Evolutionary conservation across 2,329 filamentous ascomycete genomes (phyloP), one percentile per base, ranked within the genome.

Genomic region (Trichoderma koningii): DNA sequence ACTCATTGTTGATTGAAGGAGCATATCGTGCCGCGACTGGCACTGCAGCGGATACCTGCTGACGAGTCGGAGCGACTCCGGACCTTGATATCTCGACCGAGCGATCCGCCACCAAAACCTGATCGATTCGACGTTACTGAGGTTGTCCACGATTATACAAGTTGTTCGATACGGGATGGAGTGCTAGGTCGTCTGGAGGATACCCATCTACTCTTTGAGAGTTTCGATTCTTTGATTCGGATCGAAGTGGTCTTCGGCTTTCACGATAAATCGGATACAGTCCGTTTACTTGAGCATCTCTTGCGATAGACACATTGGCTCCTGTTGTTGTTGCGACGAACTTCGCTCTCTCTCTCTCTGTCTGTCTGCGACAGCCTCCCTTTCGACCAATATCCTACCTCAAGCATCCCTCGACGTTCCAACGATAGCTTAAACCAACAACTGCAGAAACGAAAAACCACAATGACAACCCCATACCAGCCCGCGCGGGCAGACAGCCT

Each of bases 101-200:
- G 63, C 48, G 44, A 64, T 64, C 63, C 53, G 63, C 63, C 30
- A 52, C 34, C 38, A 28, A 23, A 23, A 51, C 19, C 30, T 14
- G 19, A 52, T 10, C 30, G 17, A 30, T 12, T 12, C 48, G 30
- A 52, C 48, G 48, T 63, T 14, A 23, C 4, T 52, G 19, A 23
- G 6, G 7, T 41, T 55, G n/a, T 30, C 38, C 26, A 42, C 14
- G 34, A 38, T 38, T 5, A 38, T 48, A 38, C 5, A 21, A n/a
- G 19, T 45, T 17, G 7, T 48, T 64, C 15, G 23, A 30, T 41
- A 30, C 44, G 64, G 50, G 21, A 65, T 65, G 64, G 64, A 65
- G 56, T 56, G 56, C 41, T 65, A 65, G 64, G 10, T 45, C 12
- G 51, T 38, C 55, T 15, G 55, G 44, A 30, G 30, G 12, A 21